Base-by-base conservation (phyloP, 352 stramenopile species). In the Phytophthora melonis region DNA sequence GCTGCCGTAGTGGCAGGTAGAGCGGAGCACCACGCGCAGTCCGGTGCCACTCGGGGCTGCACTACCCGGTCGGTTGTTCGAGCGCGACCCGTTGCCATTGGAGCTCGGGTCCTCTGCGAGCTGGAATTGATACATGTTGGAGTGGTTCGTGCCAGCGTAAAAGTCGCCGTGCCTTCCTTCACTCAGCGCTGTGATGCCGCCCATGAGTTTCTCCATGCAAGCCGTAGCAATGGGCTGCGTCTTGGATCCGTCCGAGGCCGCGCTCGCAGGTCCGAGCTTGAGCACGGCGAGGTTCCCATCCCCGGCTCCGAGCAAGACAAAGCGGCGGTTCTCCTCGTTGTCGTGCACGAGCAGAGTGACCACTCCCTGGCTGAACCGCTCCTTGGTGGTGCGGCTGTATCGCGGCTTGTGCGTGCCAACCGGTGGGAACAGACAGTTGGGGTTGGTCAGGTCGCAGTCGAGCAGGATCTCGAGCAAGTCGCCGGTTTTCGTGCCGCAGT, bases 391-490 rank as follows among this genome's bases (percentile, higher is more conserved):
- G 57, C 87, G 90, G 64, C 88, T 93, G 80, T 98, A 99, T 19
- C 86, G 87, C 34, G 89, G 89, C 73, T 93, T 96, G 54, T 93
- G 84, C 16, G 83, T 92, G 4, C 89, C 88, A 13, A 96, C 86
- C 18, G 84, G 86, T 25, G 87, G 88, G 58, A 94, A 87, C 9
- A 93, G 72, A 67, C 88, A 95, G 56, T 92, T 89, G 23, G 87
- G 82, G 58, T 98, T 97, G 66, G 98, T 98, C 57, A 98, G 83
- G 79, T 99, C 96, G 64, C 95, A 93, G 71, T 98, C 91, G 36
- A 99, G 86, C 55, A 93, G 88, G 79, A 99, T 97, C 70, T 98
- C 95, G 30, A 99, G 82, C 34, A 99, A 74, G 67, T 99, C 97
- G 54, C 97, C 97, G 0, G 97, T 99, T 71, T 97, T 98, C 36